These are phyloP conservation scores for Chloroidium sp. DNA, from an alignment of 163 green algal species.

Conservation along the genomic window DNA sequence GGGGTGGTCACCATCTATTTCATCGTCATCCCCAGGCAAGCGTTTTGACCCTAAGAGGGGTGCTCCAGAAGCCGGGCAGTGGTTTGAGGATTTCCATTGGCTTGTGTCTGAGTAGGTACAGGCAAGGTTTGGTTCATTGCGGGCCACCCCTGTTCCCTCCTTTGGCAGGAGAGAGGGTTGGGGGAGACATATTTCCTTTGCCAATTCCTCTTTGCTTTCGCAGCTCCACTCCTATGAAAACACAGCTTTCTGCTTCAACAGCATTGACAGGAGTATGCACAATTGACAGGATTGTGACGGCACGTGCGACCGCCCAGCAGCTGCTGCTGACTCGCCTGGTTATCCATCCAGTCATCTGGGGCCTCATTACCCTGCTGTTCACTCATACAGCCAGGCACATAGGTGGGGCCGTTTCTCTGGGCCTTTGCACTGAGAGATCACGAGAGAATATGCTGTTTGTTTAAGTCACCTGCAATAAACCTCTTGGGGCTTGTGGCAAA, in stretches of 20 bases:
- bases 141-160: neutral
- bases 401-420: constrained; percentile 6
- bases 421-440: neutral
- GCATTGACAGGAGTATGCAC: neutral
- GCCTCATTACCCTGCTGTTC: constrained; percentile 18
- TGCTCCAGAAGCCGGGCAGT: no score
- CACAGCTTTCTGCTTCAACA: neutral
- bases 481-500: neutral
- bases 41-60: neutral
- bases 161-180: neutral
- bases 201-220: neutral
- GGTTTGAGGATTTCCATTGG: no score
- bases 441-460: neutral
- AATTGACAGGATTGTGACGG: constrained; percentile 21
- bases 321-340: constrained; percentile 30
- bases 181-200: neutral
- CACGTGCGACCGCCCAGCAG: constrained; percentile 7
- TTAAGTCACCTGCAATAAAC: neutral
- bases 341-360: constrained; percentile 35
- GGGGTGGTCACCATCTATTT: constrained; percentile 6
- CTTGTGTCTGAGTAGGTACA: no score
- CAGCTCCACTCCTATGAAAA: neutral
- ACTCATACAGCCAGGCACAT: constrained; percentile 22
- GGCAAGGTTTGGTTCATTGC: neutral
- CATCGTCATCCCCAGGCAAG: constrained; percentile 11